Conservation (phyloP, 1,284 basidiomycete genomes). For the Caloboletus firmus region DNA sequence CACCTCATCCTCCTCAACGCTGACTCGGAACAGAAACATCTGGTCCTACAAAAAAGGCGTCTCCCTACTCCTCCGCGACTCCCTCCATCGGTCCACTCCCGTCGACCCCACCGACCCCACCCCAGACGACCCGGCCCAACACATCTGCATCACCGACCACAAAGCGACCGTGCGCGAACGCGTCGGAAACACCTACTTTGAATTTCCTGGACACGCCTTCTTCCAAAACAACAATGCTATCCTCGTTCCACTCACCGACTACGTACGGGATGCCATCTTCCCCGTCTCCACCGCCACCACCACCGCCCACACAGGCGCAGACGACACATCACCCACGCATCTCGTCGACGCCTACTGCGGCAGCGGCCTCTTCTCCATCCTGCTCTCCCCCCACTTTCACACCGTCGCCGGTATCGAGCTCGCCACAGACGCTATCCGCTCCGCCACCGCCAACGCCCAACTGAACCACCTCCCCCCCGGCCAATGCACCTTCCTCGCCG, state of each 20-base stretch:
- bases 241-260: constrained; percentile 77
- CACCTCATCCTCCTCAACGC: neutral
- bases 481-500: constrained; percentile 54
- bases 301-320: neutral
- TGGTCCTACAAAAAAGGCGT: constrained; percentile 85
- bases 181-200: constrained; percentile 81
- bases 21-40: constrained; percentile 61
- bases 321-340: constrained; percentile 56
- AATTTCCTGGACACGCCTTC: constrained; percentile 88
- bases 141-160: constrained; percentile 84
- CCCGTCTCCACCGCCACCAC: constrained; percentile 25
- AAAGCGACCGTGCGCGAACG: constrained; percentile 81
- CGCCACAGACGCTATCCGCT: constrained; percentile 72
- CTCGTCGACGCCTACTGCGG: constrained; percentile 94
- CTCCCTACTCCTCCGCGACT: constrained; percentile 90
- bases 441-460: constrained; percentile 77
- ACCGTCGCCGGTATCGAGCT: constrained; percentile 92
- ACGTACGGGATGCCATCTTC: constrained; percentile 78
- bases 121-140: constrained; percentile 44
- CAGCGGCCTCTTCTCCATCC: constrained; percentile 89
- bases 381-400: constrained; percentile 76
- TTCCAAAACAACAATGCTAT: constrained; percentile 99
- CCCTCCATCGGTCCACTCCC: constrained; percentile 46
- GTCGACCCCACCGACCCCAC: constrained; percentile 10
- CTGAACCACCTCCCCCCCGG: constrained; percentile 62